These are phyloP conservation scores for Isatis tinctoria DNA, from an alignment of 345 rosid species.

Conservation along the genomic window DNA sequence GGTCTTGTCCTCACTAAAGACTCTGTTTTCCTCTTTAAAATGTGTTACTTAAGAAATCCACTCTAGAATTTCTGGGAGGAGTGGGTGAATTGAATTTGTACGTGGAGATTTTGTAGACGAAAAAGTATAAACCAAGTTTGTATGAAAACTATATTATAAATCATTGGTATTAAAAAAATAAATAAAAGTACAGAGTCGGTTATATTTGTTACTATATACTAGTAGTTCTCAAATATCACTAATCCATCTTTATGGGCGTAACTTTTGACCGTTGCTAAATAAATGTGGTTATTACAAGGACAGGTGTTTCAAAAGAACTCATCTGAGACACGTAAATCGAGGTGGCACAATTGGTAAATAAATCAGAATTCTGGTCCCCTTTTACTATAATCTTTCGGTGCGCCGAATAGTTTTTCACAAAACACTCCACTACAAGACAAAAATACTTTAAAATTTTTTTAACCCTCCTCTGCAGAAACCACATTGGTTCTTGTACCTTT, in stretches of 20 bases:
- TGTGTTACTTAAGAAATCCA: slow-evolving; percentile 1
- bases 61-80: neutral
- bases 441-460: neutral
- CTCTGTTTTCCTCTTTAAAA: neutral
- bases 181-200: neutral
- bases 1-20: neutral
- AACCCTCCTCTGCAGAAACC: neutral
- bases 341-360: slow-evolving; percentile 21
- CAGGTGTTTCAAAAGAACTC: slow-evolving; percentile 18
- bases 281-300: slow-evolving; percentile 1
- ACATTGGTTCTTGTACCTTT: neutral
- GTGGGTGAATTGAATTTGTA: slow-evolving; percentile 11
- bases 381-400: slow-evolving; percentile 24
- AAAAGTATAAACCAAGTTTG: neutral
- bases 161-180: neutral
- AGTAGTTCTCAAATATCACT: neutral
- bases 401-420: neutral
- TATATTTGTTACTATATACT: neutral
- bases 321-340: slow-evolving; percentile 25
- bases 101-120: neutral
- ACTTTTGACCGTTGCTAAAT: slow-evolving; percentile 25
- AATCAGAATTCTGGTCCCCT: neutral
- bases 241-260: neutral
- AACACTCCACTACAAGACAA: slow-evolving; percentile 18
- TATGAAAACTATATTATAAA: neutral